A percentile compares a stretch with the other conserved stretches of the same genome.
Evolutionary conservation across 371 early-diverging fungal genomes (phyloP).

Genomic region (Syncephalastrum monosporum): DNA sequence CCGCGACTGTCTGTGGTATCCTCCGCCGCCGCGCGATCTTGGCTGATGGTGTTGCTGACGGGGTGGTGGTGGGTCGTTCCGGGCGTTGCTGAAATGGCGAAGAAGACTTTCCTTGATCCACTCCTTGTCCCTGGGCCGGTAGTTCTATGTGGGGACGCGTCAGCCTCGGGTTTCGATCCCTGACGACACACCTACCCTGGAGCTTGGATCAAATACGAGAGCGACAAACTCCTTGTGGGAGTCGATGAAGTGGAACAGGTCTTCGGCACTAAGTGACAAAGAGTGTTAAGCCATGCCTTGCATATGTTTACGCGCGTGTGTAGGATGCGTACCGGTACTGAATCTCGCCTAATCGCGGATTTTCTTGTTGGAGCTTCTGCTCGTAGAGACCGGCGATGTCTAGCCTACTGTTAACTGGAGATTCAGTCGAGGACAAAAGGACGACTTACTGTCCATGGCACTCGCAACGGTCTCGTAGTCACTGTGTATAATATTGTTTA

Average conservation of each 20-base stretch:
- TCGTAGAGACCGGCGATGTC: conserved; percentile 46
- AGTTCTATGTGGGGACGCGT: conserved; percentile 20
- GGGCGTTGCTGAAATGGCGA: conserved; percentile 39
- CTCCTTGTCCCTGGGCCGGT: conserved; percentile 42
- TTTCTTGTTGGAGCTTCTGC: conserved; percentile 36
- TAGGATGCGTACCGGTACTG: conserved; percentile 35
- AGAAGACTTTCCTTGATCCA: conserved; percentile 50
- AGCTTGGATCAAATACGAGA: conserved; percentile 33
- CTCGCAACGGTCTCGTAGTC: no score
- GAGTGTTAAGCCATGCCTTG: background rate
- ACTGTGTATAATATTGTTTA: no score
- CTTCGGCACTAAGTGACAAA: conserved; percentile 31
- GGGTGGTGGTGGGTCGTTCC: conserved; percentile 12
- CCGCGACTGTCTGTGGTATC: no score
- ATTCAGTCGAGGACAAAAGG: no score
- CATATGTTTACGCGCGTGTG: background rate
- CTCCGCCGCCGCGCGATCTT: no score
- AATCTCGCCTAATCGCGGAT: conserved; percentile 39
- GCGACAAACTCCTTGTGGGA: conserved; percentile 48
- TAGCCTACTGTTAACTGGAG: conserved; percentile 4
- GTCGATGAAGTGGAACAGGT: conserved; percentile 46
- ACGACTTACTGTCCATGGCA: no score
- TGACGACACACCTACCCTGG: no score
- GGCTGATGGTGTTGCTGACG: conserved; percentile 7
- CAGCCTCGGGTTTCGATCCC: no score